Conservation (phyloP, 2,329 filamentous ascomycete species). For the Fonsecaea multimorphosa region DNA sequence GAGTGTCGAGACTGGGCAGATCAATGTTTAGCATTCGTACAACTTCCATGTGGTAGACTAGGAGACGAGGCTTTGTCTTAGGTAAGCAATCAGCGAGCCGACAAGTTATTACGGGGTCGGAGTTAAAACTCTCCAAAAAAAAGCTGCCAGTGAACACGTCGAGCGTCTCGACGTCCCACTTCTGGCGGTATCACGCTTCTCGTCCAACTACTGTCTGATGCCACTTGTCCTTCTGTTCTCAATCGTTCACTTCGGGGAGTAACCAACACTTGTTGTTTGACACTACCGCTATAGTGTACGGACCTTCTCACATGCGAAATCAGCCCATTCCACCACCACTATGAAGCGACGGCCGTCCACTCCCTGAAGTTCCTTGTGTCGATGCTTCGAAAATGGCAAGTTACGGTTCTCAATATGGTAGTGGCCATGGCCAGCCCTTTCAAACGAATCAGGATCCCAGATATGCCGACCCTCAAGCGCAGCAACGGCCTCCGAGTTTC, state of each 20-base stretch:
- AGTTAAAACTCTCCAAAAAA: conserved; percentile 8
- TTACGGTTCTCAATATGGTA: conserved; percentile 34
- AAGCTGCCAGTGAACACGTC: conserved; percentile 9
- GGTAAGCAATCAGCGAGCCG: neutral
- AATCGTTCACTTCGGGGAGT: neutral
- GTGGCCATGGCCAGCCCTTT: conserved; percentile 29
- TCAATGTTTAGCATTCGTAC: neutral
- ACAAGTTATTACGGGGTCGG: neutral
- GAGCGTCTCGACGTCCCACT: conserved; percentile 9
- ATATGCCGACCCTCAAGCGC: conserved; percentile 29
- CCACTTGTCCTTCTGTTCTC: conserved; percentile 18
- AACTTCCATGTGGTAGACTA: no score
- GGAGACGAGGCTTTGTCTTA: conserved; percentile 2
- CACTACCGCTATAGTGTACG: neutral
- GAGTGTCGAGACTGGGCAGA: neutral
- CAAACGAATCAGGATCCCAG: conserved; percentile 33
- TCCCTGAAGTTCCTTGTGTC: conserved; percentile 15
- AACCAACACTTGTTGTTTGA: neutral
- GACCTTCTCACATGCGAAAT: neutral
- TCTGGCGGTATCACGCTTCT: neutral
- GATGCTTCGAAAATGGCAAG: conserved; percentile 30
- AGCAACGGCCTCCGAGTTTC: conserved; percentile 25
- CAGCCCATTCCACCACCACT: conserved; percentile 14
- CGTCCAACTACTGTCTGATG: conserved; percentile 14
- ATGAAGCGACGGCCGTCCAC: conserved; percentile 32